phyloP scores from a whole-genome alignment of 2,329 filamentous ascomycete genomes.

The Rutstroemia sp. region DNA sequence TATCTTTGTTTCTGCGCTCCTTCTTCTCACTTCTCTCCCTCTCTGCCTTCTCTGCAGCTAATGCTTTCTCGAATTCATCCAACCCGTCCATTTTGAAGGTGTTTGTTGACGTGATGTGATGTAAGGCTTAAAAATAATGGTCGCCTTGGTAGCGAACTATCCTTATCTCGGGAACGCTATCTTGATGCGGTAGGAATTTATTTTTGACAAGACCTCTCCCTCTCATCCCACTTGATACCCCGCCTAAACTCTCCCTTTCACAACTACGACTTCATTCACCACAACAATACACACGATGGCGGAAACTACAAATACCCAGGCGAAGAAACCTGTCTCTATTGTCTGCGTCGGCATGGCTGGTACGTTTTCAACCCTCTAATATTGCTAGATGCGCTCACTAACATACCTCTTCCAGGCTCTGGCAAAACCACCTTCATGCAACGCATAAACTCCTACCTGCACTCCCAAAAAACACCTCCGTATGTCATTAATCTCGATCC shows the following conservation, averaged over 20 bases:
- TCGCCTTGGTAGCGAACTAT: neutral
- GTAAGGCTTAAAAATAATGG: slow-evolving; percentile 1
- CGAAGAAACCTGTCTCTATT: slow-evolving; percentile 60
- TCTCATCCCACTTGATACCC: slow-evolving; percentile 20
- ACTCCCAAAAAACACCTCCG: slow-evolving; percentile 70
- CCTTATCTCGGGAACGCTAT: neutral
- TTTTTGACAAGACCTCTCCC: slow-evolving; percentile 6
- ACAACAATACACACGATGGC: slow-evolving; percentile 29
- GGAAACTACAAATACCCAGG: slow-evolving; percentile 26
- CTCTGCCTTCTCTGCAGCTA: slow-evolving; percentile 56
- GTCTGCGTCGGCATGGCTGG: slow-evolving; percentile 97
- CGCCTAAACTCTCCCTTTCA: slow-evolving; percentile 14
- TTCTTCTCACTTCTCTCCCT: slow-evolving; percentile 42
- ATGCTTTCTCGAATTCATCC: slow-evolving; percentile 69
- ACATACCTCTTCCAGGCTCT: slow-evolving; percentile 49
- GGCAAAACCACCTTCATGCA: slow-evolving; percentile 99
- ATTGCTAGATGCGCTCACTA: neutral
- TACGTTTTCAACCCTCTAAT: slow-evolving; percentile 28
- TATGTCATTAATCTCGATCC: slow-evolving; percentile 98
- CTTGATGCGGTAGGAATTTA: slow-evolving; percentile 14
- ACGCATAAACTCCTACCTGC: slow-evolving; percentile 88
- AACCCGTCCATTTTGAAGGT: slow-evolving; percentile 41
- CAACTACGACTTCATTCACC: neutral
- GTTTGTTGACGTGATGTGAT: slow-evolving; percentile 2
- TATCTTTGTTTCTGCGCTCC: slow-evolving; percentile 36